These are phyloP conservation scores for Sugiyamaella americana DNA, from an alignment of 805 yeast species.

Conservation along the genomic window DNA sequence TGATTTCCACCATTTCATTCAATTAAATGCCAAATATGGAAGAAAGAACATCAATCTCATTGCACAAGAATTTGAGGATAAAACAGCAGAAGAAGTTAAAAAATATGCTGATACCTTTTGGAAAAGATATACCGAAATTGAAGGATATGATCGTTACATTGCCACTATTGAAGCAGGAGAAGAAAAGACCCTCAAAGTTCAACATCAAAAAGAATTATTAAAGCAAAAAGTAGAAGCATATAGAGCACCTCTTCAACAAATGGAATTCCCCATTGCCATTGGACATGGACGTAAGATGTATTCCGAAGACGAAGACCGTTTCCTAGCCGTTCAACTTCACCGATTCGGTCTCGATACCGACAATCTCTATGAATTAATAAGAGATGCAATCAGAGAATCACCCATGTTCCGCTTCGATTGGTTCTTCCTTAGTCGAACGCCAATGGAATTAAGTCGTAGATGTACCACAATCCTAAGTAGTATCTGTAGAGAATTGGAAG, in stretches of 20 bases:
- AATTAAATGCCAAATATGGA: conserved; percentile 70
- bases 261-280: conserved; percentile 67
- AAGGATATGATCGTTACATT: conserved; percentile 80
- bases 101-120: conserved; percentile 78
- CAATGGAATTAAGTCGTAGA: conserved; percentile 74
- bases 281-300: conserved; percentile 62
- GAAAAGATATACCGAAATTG: conserved; percentile 70
- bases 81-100: conserved; percentile 70
- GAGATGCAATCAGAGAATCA: conserved; percentile 65
- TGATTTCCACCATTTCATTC: conserved; percentile 79
- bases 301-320: conserved; percentile 88
- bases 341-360: conserved; percentile 74
- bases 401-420: conserved; percentile 83
- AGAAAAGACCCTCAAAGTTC: conserved; percentile 60
- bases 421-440: conserved; percentile 73
- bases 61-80: conserved; percentile 74
- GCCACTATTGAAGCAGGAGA: conserved; percentile 84
- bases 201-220: conserved; percentile 71
- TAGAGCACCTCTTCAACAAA: conserved; percentile 72
- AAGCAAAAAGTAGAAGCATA: conserved; percentile 67
- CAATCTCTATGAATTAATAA: conserved; percentile 70
- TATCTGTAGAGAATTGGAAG: conserved; percentile 61
- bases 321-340: conserved; percentile 71
- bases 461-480: conserved; percentile 72
- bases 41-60: conserved; percentile 66